Evolutionary conservation across 2,329 filamentous ascomycete species (phyloP), one percentile per base, ranked within the genome.

Genomic region (Fusarium sp.): DNA sequence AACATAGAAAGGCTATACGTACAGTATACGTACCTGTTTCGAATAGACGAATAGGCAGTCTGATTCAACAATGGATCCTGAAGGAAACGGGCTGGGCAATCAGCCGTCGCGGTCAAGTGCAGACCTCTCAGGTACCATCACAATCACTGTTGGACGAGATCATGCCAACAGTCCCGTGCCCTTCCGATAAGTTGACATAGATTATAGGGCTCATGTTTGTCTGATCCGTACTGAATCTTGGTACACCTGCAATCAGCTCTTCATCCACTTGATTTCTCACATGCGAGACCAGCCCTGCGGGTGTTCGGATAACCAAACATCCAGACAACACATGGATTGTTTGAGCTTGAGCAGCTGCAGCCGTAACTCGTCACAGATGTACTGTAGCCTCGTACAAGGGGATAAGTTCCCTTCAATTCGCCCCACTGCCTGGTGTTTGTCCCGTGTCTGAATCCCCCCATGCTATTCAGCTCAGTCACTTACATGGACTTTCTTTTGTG

Each of bases 321-420:
- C 24, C n/a, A 67, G 49, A 49, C 61, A 55, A 61, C 46, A 73
- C 47, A 61, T 71, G 53, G 53, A 57, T 29, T 24, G 58, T 70
- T 70, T 61, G 54, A 73, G 45, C 57, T 69, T 61, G 51, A 67
- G 52, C 45, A 65, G 47, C 47, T 48, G 41, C 40, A 67, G 56
- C 49, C 68, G 55, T 59, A 71, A 53, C 63, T 25, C 49, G 34
- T 42, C 59, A 54, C 67, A 68, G 46, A 61, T 68, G 57, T 12
- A 41, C 24, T 27, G 48, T 45, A 57, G 27, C 61, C 54, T 73
- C 65, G 65, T 25, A 73, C 70, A 71, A 69, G 44, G 53, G 47
- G 48, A 54, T 22, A 42, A 18, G 22, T 40, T 25, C 45, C 24
- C 49, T 61, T 41, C 25, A 16, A 29, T 40, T 40, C 22, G 47